Evolutionary conservation across 1,284 basidiomycete species (phyloP).

Genomic region (Macrocystidia cucumis): DNA sequence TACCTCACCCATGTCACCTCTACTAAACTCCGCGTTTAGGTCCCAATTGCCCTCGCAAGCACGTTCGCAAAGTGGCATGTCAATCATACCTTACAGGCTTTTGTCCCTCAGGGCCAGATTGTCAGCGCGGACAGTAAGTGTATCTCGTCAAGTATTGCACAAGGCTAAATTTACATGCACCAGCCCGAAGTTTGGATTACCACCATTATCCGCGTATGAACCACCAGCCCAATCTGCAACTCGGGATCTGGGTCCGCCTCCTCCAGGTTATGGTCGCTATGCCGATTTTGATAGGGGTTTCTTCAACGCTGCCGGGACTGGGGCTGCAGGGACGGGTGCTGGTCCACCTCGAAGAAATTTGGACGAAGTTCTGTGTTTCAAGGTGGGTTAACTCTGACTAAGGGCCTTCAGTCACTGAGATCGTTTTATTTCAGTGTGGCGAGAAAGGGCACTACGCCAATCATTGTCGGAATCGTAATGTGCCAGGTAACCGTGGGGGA

Average conservation of each 20-base stretch:
- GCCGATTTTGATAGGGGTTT: constrained; percentile 67
- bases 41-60: constrained; percentile 86
- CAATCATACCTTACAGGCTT: constrained; percentile 91
- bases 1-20: constrained; percentile 4
- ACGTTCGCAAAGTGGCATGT: constrained; percentile 87
- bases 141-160: constrained; percentile 8
- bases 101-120: constrained; percentile 91
- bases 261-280: constrained; percentile 84
- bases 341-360: constrained; percentile 62
- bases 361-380: constrained; percentile 87
- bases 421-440: constrained; percentile 50
- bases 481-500: constrained; percentile 75
- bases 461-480: constrained; percentile 80
- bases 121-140: constrained; percentile 85
- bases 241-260: constrained; percentile 83
- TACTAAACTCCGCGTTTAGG: constrained; percentile 36
- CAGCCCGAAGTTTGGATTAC: constrained; percentile 71
- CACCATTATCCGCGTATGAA: constrained; percentile 71
- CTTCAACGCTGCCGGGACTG: constrained; percentile 10
- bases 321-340: constrained; percentile 14
- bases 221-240: constrained; percentile 71
- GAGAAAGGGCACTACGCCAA: constrained; percentile 95
- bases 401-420: background rate
- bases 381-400: constrained; percentile 41
- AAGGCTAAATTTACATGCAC: constrained; percentile 13